Conservation (phyloP, 495 filamentous ascomycete genomes). For the Podospora appendiculata region DNA sequence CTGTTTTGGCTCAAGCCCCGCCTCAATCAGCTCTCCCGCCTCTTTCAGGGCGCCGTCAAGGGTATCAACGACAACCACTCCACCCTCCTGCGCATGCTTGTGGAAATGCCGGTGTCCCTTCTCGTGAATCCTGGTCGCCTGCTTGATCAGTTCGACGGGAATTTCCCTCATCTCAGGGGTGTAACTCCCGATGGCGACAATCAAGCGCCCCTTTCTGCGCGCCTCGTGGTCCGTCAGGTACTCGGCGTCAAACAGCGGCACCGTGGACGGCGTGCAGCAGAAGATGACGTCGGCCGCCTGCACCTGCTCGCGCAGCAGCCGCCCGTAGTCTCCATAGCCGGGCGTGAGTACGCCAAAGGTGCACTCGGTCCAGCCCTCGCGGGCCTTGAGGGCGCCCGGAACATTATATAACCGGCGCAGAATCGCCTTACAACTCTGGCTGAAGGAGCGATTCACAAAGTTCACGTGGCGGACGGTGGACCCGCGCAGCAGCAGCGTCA, state of each 20-base stretch:
- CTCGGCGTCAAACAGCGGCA: slow-evolving; percentile 40
- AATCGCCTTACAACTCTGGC: slow-evolving; percentile 46
- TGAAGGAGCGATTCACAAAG: slow-evolving; percentile 64
- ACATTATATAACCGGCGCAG: slow-evolving; percentile 51
- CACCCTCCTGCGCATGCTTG: slow-evolving; percentile 47
- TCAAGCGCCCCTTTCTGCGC: slow-evolving; percentile 64
- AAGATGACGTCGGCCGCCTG: slow-evolving; percentile 70
- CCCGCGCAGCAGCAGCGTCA: slow-evolving; percentile 68
- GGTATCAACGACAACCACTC: slow-evolving; percentile 82
- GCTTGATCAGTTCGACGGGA: slow-evolving; percentile 62
- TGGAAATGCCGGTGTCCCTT: slow-evolving; percentile 41
- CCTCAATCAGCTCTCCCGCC: slow-evolving; percentile 82
- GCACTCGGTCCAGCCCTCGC: slow-evolving; percentile 48
- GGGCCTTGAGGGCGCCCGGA: slow-evolving; percentile 39
- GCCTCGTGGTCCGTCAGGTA: slow-evolving; percentile 61
- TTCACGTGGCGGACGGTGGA: slow-evolving; percentile 65
- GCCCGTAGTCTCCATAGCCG: slow-evolving; percentile 61
- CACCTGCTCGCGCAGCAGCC: slow-evolving; percentile 59
- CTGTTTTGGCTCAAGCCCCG: slow-evolving; percentile 59
- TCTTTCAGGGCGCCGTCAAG: slow-evolving; percentile 72
- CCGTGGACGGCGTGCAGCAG: slow-evolving; percentile 49
- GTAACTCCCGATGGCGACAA: slow-evolving; percentile 79
- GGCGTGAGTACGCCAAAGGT: slow-evolving; percentile 65
- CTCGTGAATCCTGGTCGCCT: slow-evolving; percentile 51
- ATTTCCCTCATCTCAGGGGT: slow-evolving; percentile 81